Evolutionary conservation across 352 stramenopile genomes (phyloP), one percentile per base, ranked within the genome.

Genomic region (Phytopythium chamaehyphon): DNA sequence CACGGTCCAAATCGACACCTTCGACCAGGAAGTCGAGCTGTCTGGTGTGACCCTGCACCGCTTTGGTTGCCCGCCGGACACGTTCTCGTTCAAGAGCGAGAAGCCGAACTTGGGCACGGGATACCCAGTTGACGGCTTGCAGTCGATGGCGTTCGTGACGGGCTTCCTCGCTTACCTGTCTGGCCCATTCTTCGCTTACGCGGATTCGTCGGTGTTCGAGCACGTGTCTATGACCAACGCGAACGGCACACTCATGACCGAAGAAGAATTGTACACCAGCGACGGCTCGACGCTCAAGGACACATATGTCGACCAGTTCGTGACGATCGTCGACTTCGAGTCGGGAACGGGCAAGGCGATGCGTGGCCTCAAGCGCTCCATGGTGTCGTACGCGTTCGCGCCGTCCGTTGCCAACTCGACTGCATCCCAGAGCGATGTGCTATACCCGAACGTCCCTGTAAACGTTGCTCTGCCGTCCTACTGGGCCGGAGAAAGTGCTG

Each of bases 151-250:
- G 51, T 91, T 89, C 57, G 69, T 73, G 54, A 71, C 57, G 24
- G 81, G 81, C 36, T 86, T 91, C 55, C 42, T 89, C 23, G 71
- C 76, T 36, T 91, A 80, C 57, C 55, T 91, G 46, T 91, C 81
- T 44, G 83, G 71, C 21, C 77, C 81, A 19, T 59, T 86, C 54
- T 91, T 76, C 52, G 52, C 89, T 15, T 79, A 75, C 48, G 74
- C 73, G 3, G 60, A 88, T 58, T 57, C 57, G 21, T 71, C 68
- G 21, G 46, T 91, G 35, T 57, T 66, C 0, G 57, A 69, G 3
- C 54, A 28, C 11, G 68, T 91, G 15, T 54, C 75, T 39, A 78
- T 91, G 61, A 91, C 81, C 35, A 79, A 73, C 40, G 36, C 36
- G 9, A 54, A 91, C 45, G 80, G 80, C 36, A 66, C 61, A 6